Base-by-base conservation (phyloP, 1,139 yeast genomes). In the Taphrina sp. region DNA sequence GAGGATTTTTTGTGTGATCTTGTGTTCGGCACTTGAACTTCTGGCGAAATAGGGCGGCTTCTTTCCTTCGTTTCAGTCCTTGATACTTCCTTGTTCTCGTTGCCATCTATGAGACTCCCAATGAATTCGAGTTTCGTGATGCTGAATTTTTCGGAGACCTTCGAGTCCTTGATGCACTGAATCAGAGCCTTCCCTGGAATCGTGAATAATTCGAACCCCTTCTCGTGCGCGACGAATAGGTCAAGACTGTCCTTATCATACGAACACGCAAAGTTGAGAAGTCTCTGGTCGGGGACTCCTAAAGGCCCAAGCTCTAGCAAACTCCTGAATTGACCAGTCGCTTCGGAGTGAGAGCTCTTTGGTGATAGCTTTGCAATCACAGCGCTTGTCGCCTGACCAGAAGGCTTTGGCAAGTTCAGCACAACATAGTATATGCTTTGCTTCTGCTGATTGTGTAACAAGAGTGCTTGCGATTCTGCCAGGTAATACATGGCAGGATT, bases 281-380 rank as follows among this genome's bases (percentile, higher is more conserved):
- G 26, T 4, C 31, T 23, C 5, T 33, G 34, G 5, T 22, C 19
- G n/a, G 12, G n/a, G 19, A 19, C 47, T 19, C 23, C 38, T 12
- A 8, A 16, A 2, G 20, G 17, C 16, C 34, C 8, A 5, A 43
- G 28, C 14, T 33, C 47, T 19, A 26, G 5, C 3, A 43, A 10
- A 5, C 38, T 31, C 20, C 14, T 43, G 38, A 43, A 43, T 17
- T 31, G 24, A 12, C 47, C 47, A 22, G 20, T 7, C 3, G 47
- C 47, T 12, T 17, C 47, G 12, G 22, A 10, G 19, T 43, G 47
- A 8, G 47, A 43, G 17, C 38, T 31, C 20, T 43, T 36, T 17
- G 38, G 37, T 10, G 47, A 43, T 20, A 43, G 16, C 2, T 10
- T 29, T 4, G 26, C 5, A 16, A 43, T 22, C 14, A 43, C 16